Percentiles rank a stretch among this genome's conserved stretches.
Conservation (phyloP, 1,284 basidiomycete species). For the Ceratobasidium sp. region DNA sequence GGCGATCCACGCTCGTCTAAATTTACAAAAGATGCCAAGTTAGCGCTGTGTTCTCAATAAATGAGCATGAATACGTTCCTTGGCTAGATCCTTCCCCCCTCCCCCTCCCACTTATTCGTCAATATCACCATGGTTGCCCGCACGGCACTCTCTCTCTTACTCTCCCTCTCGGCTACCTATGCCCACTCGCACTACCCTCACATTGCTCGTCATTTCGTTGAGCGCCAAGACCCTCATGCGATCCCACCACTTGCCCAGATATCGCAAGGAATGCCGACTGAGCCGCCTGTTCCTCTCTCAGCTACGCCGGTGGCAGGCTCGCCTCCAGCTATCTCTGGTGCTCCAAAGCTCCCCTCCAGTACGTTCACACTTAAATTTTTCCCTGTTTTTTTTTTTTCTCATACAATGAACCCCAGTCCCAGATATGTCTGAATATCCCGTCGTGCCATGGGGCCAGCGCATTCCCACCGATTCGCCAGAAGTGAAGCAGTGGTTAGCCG, state of each 20-base stretch:
- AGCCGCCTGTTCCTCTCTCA: constrained; percentile 47
- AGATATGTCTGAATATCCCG: constrained; percentile 49
- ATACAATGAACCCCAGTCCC: constrained; percentile 35
- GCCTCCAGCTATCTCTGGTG: constrained; percentile 53
- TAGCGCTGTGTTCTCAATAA: constrained; percentile 8
- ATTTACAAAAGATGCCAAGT: constrained; percentile 38
- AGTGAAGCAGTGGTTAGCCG: constrained; percentile 63
- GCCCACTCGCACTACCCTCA: constrained; percentile 18
- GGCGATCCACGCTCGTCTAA: constrained; percentile 31
- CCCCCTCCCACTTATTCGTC: not conserved
- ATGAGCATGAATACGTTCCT: not conserved
- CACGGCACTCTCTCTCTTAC: constrained; percentile 38
- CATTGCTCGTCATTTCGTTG: constrained; percentile 10
- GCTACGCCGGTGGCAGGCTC: constrained; percentile 56
- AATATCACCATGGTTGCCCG: constrained; percentile 29
- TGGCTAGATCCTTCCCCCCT: not conserved
- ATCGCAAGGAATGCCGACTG: constrained; percentile 46
- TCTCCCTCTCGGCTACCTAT: constrained; percentile 5
- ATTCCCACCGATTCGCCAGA: constrained; percentile 60
- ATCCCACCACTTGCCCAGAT: constrained; percentile 36
- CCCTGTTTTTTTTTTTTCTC: not conserved
- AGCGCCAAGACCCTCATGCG: constrained; percentile 38
- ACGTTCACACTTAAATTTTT: not conserved
- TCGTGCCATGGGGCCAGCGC: constrained; percentile 53
- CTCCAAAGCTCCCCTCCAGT: constrained; percentile 54